Conservation (phyloP, 2,329 filamentous ascomycete species). For the Lachnellula subtilissima region DNA sequence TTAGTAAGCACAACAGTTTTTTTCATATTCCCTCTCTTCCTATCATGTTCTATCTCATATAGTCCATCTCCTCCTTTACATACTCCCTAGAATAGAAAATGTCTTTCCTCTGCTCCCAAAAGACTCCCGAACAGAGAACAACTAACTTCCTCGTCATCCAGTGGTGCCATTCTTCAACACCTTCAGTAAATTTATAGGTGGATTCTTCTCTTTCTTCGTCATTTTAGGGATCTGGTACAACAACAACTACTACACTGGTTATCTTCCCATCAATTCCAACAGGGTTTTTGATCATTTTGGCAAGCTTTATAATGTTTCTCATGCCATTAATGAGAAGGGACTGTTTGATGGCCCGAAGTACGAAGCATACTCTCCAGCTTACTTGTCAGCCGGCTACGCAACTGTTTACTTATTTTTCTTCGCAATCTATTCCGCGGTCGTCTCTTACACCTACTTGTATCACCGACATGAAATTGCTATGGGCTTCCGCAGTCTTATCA, state of each 20-base stretch:
- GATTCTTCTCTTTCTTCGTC: constrained; percentile 56
- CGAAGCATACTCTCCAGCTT: constrained; percentile 62
- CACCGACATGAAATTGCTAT: constrained; percentile 61
- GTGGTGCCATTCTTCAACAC: constrained; percentile 70
- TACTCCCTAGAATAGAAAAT: too few species aligned
- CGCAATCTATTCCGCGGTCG: constrained; percentile 66
- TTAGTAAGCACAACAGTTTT: constrained; percentile 34
- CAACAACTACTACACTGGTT: constrained; percentile 58
- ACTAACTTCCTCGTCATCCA: too few species aligned
- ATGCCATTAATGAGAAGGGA: constrained; percentile 51
- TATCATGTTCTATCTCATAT: too few species aligned
- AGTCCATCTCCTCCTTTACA: too few species aligned
- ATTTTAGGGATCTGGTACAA: constrained; percentile 58
- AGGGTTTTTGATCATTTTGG: constrained; percentile 70
- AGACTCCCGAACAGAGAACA: too few species aligned
- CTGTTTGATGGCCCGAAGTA: constrained; percentile 44
- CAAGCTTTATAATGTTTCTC: constrained; percentile 55
- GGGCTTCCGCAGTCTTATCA: constrained; percentile 32
- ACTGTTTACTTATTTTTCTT: constrained; percentile 65
- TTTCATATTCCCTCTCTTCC: too few species aligned
- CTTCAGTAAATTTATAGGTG: constrained; percentile 63
- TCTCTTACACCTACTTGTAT: constrained; percentile 62
- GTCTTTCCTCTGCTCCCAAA: too few species aligned
- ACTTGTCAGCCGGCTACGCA: constrained; percentile 66
- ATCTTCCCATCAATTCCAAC: constrained; percentile 64